Evolutionary conservation across 805 yeast species (phyloP), one percentile per base, ranked within the genome.

Genomic region (Zygoascus biomembranicola): DNA sequence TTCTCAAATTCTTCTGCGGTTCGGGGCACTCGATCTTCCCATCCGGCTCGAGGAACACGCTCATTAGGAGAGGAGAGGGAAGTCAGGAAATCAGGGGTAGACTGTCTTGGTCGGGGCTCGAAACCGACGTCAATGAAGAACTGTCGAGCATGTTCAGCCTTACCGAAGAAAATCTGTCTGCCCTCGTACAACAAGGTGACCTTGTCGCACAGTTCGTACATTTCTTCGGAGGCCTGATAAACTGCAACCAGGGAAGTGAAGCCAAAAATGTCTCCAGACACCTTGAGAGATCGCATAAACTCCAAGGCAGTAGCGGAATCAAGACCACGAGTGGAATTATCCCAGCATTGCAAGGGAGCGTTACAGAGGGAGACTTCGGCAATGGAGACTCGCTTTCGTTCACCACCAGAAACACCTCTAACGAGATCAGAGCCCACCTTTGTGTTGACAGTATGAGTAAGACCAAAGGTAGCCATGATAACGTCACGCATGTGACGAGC

Each of bases 251-350:
- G 66, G 5, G 85, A 79, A 5, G 85, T 74, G n/a, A 75, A 71
- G 13, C 75, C 73, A 45, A 73, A 62, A 35, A 81, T 67, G 14
- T 56, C 61, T n/a, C 85, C 81, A 2, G 81, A 73, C 1, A 80
- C 72, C 64, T 78, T 80, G 59, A 82, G 71, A 23, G 83, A 81
- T 59, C 77, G 71, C 55, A 79, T 74, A 61, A 82, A 82, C 63
- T 81, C 85, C 62, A 80, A 71, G 32, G 87, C 87, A 48, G 86
- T 81, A 28, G 87, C 85, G 9, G 87, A 73, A 69, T 82, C 87
- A 60, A 82, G 76, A 65, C 87, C 87, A 73, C 87, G 78, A 20
- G 87, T 82, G 13, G 85, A 78, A 63, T 82, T 82, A 73, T 82
- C 84, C 83, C 84, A 79, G 67, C 81, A 77, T 62, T 79, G 81